Evolutionary conservation across 805 yeast species (phyloP).

Genomic region (Sugiyamaella marilandica): DNA sequence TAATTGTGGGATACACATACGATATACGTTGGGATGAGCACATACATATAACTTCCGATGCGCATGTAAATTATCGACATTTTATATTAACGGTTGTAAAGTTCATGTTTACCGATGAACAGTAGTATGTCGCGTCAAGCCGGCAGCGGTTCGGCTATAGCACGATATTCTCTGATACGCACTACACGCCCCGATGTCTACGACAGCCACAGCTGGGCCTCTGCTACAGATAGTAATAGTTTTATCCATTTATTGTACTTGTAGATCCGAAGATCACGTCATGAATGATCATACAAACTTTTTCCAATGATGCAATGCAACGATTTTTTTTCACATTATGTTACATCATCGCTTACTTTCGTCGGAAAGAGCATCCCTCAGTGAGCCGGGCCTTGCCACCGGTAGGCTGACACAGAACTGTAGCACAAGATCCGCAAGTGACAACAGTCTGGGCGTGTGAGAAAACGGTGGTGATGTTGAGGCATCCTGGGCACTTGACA

Average conservation of each 20-base stretch:
- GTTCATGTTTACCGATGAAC: no score
- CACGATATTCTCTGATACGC: no score
- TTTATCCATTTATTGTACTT: constrained; percentile 2
- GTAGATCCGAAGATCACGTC: constrained; percentile 4
- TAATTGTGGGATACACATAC: no score
- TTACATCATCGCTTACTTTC: constrained; percentile 58
- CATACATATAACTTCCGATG: no score
- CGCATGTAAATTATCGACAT: no score
- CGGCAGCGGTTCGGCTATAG: no score
- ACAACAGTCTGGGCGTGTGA: constrained; percentile 99
- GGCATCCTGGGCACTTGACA: constrained; percentile 99
- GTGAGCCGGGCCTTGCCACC: constrained; percentile 99
- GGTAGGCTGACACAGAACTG: constrained; percentile 97
- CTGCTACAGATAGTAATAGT: no score
- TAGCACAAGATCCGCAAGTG: constrained; percentile 97
- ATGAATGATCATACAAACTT: neutral
- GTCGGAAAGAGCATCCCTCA: constrained; percentile 99
- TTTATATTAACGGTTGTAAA: no score
- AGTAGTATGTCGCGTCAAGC: no score
- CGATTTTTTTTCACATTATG: constrained; percentile 2
- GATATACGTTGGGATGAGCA: no score
- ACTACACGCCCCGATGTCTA: no score
- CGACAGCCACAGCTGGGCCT: no score
- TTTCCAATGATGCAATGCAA: constrained; percentile 2
- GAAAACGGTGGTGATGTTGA: constrained; percentile 98